Percentiles rank a stretch among this genome's conserved stretches.
Evolutionary conservation across 1,139 yeast species (phyloP).

Genomic region (Saccharomyces hybrid): DNA sequence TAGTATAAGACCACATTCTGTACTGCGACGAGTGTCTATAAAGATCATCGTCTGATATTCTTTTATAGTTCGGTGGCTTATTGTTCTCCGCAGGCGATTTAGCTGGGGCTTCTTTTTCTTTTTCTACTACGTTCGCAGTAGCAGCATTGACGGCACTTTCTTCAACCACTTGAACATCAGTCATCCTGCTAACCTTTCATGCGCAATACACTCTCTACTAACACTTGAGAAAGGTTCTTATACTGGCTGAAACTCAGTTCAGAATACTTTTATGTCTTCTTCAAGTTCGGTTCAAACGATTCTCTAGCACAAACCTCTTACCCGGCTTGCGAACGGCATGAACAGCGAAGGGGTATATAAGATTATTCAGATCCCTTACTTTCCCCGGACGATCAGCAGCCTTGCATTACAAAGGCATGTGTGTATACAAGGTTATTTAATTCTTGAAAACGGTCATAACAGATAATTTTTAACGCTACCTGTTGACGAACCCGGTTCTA

Average conservation of each 20-base stretch:
- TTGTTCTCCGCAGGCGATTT: not conserved
- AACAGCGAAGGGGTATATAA: not conserved
- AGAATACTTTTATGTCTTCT: too few relatives aligned
- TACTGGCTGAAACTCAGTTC: too few relatives aligned
- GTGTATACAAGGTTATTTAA: not conserved
- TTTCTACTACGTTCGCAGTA: not conserved
- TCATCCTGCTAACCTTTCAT: not conserved
- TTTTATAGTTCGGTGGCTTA: slow-evolving; percentile 21
- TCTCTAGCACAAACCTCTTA: not conserved
- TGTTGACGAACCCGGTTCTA: too few relatives aligned
- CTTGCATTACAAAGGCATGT: not conserved
- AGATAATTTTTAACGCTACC: too few relatives aligned
- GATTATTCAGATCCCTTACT: not conserved
- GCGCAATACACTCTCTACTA: too few relatives aligned
- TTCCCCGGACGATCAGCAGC: not conserved
- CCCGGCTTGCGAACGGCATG: not conserved
- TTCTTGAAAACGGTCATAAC: not conserved
- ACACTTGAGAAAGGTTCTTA: too few relatives aligned
- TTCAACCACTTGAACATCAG: not conserved
- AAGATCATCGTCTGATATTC: slow-evolving; percentile 66
- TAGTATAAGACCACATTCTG: slow-evolving; percentile 74
- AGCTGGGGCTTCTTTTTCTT: not conserved
- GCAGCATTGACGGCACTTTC: not conserved
- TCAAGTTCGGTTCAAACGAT: too few relatives aligned
- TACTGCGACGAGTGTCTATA: slow-evolving; percentile 83